phyloP scores from a whole-genome alignment of 169 alveolate genomes.

The Eimeria maxima region DNA sequence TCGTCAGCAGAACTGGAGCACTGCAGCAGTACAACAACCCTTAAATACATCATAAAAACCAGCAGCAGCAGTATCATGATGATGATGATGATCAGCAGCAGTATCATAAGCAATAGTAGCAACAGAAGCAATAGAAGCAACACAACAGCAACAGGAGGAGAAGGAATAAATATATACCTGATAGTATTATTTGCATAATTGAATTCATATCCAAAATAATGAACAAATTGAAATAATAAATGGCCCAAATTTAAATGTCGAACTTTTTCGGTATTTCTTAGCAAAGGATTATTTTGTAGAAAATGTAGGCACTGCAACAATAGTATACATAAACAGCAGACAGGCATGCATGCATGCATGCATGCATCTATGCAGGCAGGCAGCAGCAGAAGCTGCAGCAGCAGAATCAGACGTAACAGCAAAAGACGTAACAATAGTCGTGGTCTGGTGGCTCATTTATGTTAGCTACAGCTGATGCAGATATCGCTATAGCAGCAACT shows the following conservation, averaged over 20 bases:
- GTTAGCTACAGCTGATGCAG: not conserved
- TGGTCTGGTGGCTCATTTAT: not conserved
- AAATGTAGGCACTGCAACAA: slow-evolving; percentile 54
- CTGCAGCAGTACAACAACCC: not conserved
- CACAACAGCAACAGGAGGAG: not conserved
- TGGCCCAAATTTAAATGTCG: slow-evolving; percentile 71
- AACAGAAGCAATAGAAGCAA: not conserved
- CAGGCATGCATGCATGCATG: not conserved
- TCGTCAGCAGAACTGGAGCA: not conserved
- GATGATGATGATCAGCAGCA: not conserved
- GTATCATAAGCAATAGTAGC: not conserved
- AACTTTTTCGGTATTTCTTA: slow-evolving; percentile 2
- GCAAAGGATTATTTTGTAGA: slow-evolving; percentile 64
- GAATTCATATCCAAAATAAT: slow-evolving; percentile 72
- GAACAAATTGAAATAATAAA: slow-evolving; percentile 69
- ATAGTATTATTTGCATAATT: slow-evolving; percentile 38
- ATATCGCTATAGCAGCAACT: too few relatives aligned
- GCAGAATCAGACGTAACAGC: not conserved
- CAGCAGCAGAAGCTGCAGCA: not conserved
- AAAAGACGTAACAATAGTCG: not conserved
- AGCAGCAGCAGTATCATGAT: not conserved
- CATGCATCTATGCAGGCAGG: not conserved
- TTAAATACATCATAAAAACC: not conserved
- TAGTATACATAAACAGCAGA: not conserved
- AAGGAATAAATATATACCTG: not conserved